Base-by-base conservation (phyloP, 257 asterid genomes). In the Jacaranda mimosifolia region DNA sequence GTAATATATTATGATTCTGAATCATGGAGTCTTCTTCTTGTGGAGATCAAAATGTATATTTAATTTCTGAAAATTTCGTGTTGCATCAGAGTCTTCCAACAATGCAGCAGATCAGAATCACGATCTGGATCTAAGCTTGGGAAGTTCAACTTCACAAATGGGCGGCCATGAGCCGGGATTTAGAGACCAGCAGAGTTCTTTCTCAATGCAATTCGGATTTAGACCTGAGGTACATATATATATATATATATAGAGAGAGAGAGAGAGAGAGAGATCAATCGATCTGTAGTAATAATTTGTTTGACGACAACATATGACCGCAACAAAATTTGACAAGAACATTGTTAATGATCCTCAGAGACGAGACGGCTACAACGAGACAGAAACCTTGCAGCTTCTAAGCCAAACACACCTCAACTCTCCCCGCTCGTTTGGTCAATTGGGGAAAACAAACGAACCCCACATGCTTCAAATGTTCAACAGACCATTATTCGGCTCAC, bases 51-150 rank as follows among this genome's bases (percentile, higher is more conserved):
- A 26, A 26, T 26, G 32, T 26, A 55, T n/a, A 3, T 2, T 15
- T 3, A 14, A n/a, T n/a, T 14, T 15, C 18, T n/a, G 6, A 55
- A 4, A 17, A n/a, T 55, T 55, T 52, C 4, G 13, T 35, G 26
- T 10, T 48, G 9, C 13, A 26, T 57, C 88, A 90, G 97, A 94
- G 78, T 71, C 89, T 8, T 84, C 86, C 17, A 81, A 73, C 26
- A 77, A 55, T 62, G 86, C 81, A 19, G 75, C 84, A 12, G 96
- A 86, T 45, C 97, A 93, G 12, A 94, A 86, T 45, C 97, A 93
- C 83, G 90, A 89, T 77, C 89, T 95, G 17, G 99, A 95, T 67
- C 79, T 95, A 70, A 90, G 99, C 81, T 78, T 95, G 81, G 99
- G 99, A 15, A 88, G 80, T 76, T 89, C 94, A 1, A 76, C 82